Percentiles rank a stretch among this genome's conserved stretches.
These are phyloP conservation scores for Avena sativa DNA, from an alignment of 176 grass and related monocot species.

Conservation along the genomic window DNA sequence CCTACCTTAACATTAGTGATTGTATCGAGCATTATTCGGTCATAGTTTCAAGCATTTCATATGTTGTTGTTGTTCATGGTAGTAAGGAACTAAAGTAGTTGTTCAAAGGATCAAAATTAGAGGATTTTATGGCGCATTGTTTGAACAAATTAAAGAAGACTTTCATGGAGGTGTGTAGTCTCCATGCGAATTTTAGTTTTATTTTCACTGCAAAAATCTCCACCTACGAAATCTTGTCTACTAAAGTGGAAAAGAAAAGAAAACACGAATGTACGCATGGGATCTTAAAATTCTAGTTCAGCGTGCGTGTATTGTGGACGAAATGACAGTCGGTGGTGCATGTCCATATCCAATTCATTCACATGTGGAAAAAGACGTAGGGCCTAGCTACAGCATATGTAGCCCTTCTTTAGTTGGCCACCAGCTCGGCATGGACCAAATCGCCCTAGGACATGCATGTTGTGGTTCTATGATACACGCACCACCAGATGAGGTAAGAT, in stretches of 20 bases:
- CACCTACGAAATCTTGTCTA: neutral
- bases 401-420: neutral
- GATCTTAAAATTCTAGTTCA: neutral
- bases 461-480: no score
- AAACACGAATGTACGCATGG: neutral
- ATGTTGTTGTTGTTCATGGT: no score
- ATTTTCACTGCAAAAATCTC: neutral
- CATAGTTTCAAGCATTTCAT: no score
- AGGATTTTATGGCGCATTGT: neutral
- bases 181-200: neutral
- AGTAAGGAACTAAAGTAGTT: neutral
- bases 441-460: neutral
- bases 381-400: no score
- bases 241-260: neutral
- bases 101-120: neutral
- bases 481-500: no score
- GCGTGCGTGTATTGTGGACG: neutral
- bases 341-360: neutral
- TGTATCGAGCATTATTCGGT: no score
- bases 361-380: neutral
- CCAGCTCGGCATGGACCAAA: slow-evolving; percentile 3
- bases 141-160: neutral
- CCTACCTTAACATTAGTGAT: no score
- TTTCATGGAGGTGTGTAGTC: neutral
- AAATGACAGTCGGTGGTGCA: neutral